Percentiles rank a stretch among this genome's conserved stretches.
Conservation (phyloP, 129 eudicot genomes). For the Helichrysum umbraculigerum region DNA sequence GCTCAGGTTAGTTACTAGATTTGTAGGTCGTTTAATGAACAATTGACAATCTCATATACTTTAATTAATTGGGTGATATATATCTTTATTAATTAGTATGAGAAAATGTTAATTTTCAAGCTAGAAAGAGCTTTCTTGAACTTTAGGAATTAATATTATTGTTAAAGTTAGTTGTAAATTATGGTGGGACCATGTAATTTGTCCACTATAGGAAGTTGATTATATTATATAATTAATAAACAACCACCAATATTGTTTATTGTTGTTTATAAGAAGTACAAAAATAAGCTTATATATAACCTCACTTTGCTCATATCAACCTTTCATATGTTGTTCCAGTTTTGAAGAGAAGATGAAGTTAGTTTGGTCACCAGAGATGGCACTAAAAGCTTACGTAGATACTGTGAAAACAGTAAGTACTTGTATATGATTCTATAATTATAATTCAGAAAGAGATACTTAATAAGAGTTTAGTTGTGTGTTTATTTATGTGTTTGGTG, state of each 20-base stretch:
- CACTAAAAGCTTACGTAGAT: constrained; percentile 44
- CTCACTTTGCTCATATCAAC: constrained; percentile 16
- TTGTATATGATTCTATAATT: neutral
- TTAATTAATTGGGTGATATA: too few species aligned
- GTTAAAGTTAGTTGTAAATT: too few species aligned
- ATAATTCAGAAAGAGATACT: too few species aligned
- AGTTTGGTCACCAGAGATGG: constrained; percentile 57
- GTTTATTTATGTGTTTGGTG: constrained; percentile 2
- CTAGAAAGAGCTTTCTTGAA: too few species aligned
- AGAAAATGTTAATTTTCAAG: too few species aligned
- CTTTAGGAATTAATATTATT: too few species aligned
- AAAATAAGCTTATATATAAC: neutral
- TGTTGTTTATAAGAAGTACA: constrained; percentile 19
- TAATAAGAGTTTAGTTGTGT: too few species aligned
- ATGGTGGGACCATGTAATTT: constrained; percentile 27
- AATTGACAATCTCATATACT: too few species aligned
- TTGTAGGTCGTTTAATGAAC: too few species aligned
- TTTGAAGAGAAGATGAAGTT: constrained; percentile 44
- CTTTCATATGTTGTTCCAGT: constrained; percentile 10
- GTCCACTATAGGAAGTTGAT: constrained; percentile 20
- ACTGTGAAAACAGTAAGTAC: constrained; percentile 47
- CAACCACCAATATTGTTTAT: constrained; percentile 15
- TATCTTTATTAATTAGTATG: too few species aligned
- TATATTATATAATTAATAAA: constrained; percentile 17
- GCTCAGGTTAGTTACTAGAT: too few species aligned